Base-by-base conservation (phyloP, 2,329 filamentous ascomycete genomes). In the Alternaria novae-zelandiae region DNA sequence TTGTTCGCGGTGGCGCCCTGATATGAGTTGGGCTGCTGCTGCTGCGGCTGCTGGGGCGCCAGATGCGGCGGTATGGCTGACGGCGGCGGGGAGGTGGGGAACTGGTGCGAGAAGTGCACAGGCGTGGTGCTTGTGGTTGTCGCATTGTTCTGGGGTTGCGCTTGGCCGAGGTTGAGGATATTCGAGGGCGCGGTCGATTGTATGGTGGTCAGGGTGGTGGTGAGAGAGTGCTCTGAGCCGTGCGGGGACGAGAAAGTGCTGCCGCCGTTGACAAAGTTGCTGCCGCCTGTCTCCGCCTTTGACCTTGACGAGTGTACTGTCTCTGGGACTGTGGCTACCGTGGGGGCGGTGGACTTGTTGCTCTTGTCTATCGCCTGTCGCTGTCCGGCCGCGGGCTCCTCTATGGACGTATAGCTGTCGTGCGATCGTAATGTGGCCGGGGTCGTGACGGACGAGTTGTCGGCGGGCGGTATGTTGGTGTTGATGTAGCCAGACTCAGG, bases 181-280 rank as follows among this genome's bases (percentile, higher is more conserved):
- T 84, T 85, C 57, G 87, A 88, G 5, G 88, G 87, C 4, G 88
- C 87, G 65, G 88, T 84, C 1, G 92, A 95, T 74, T 95, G 92
- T 63, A 96, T 94, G 0, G 92, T 96, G 0, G 93, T 96, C 59
- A 96, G 84, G 2, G 92, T 96, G 0, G 92, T 96, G 2, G 92
- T 92, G 57, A 96, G 83, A 3, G 92, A 95, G 65, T 89, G 90
- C 51, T 93, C 89, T 8, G 92, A 95, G 25, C 92, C 92, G 32
- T 92, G 91, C 2, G 92, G 92, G 12, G 92, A 94, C 17, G 91
- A 94, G 78, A 95, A 95, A 41, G 91, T 94, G 82, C 88, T 90
- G 70, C 84, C 90, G 60, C 92, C 93, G 70, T 91, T 88, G 61
- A 81, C 77, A 15, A 79, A 79, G 59, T 81, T 83, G 72, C 91